Percentiles rank a stretch among this genome's conserved stretches.
phyloP scores from a whole-genome alignment of 805 yeast species.

The Candida adriatica region DNA sequence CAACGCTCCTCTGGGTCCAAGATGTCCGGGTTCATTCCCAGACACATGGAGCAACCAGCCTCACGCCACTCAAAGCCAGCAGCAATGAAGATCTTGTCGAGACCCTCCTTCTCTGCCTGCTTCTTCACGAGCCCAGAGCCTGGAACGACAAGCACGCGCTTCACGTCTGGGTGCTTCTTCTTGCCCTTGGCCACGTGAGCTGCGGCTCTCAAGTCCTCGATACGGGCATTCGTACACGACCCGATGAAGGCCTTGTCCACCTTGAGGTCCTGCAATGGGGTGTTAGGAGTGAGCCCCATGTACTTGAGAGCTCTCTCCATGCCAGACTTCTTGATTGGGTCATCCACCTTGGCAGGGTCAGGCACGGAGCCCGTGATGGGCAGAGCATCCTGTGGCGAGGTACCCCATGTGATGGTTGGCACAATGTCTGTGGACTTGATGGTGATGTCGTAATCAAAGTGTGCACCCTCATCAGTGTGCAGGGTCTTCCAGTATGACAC shows the following conservation, averaged over 20 bases:
- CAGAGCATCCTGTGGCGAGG: conserved; percentile 97
- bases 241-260: conserved; percentile 96
- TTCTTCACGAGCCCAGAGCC: conserved; percentile 93
- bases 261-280: conserved; percentile 64
- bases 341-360: conserved; percentile 69
- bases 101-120: conserved; percentile 93
- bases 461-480: conserved; percentile 83
- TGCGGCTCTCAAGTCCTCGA: conserved; percentile 94
- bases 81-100: conserved; percentile 79
- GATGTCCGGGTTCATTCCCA: conserved; percentile 99
- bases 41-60: conserved; percentile 99
- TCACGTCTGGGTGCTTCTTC: conserved; percentile 74
- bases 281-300: conserved; percentile 85
- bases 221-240: conserved; percentile 95
- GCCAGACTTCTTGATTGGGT: conserved; percentile 71
- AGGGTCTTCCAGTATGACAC: conserved; percentile 85
- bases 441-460: conserved; percentile 75
- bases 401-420: conserved; percentile 99
- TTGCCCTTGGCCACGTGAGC: conserved; percentile 90
- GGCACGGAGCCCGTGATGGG: conserved; percentile 91
- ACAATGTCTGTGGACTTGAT: conserved; percentile 80
- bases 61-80: conserved; percentile 99
- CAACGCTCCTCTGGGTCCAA: conserved; percentile 93
- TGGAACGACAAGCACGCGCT: conserved; percentile 87
- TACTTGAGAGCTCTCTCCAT: conserved; percentile 88